phyloP scores from a whole-genome alignment of 768 basidiomycete genomes.

The Pulveroboletus frians region DNA sequence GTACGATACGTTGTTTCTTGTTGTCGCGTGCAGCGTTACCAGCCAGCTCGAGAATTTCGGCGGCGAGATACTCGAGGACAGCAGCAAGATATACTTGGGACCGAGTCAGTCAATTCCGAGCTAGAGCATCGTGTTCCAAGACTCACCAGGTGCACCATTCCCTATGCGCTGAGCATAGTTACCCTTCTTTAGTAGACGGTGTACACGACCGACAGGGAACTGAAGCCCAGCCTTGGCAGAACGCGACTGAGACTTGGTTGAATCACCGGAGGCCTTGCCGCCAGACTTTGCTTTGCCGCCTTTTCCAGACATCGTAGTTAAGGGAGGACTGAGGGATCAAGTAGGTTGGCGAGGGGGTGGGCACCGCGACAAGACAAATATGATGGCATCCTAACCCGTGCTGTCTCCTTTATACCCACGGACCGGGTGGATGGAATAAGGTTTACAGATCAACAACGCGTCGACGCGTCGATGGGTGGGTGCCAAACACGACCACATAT shows the following conservation, averaged over 20 bases:
- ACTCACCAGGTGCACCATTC: conserved; percentile 44
- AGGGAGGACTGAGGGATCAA: not conserved
- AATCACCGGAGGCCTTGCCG: conserved; percentile 49
- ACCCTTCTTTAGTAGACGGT: conserved; percentile 53
- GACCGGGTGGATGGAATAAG: conserved; percentile 24
- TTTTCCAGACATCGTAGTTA: conserved; percentile 35
- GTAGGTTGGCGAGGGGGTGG: not conserved
- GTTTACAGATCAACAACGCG: conserved; percentile 36
- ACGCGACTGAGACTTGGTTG: conserved; percentile 32
- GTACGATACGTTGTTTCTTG: conserved; percentile 60
- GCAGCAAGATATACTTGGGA: conserved; percentile 53
- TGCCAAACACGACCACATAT: conserved; percentile 36
- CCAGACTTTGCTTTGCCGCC: conserved; percentile 61
- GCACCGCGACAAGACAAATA: conserved; percentile 5
- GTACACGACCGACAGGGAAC: conserved; percentile 58
- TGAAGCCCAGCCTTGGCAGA: conserved; percentile 40
- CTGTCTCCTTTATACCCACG: conserved; percentile 27
- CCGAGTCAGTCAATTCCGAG: not conserved
- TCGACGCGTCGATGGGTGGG: conserved; percentile 25
- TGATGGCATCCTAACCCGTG: conserved; percentile 3
- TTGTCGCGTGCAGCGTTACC: conserved; percentile 52
- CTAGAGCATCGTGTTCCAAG: too few relatives aligned
- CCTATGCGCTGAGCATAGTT: conserved; percentile 57
- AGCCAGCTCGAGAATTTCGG: conserved; percentile 60
- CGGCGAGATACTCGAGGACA: conserved; percentile 57